Evolutionary conservation across 2,329 filamentous ascomycete species (phyloP).

Genomic region (Diaporthe sp.): DNA sequence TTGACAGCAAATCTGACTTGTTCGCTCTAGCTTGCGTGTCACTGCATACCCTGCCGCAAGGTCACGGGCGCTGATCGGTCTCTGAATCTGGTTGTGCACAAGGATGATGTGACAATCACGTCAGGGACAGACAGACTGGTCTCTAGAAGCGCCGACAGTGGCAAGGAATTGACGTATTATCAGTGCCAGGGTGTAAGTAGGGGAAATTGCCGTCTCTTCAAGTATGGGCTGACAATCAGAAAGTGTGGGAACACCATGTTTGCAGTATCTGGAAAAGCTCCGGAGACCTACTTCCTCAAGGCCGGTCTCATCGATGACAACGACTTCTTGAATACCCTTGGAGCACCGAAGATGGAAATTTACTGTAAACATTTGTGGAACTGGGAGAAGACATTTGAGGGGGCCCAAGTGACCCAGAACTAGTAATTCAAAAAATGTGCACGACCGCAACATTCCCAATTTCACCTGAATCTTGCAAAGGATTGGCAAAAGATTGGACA

Average conservation of each 20-base stretch:
- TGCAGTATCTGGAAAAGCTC: neutral
- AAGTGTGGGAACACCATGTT: constrained; percentile 34
- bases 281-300: constrained; percentile 18
- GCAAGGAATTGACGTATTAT: constrained; percentile 28
- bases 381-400: constrained; percentile 33
- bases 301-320: constrained; percentile 32
- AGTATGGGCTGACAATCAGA: neutral
- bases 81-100: constrained; percentile 29
- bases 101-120: constrained; percentile 10
- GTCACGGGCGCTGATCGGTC: constrained; percentile 32
- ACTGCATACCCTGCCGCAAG: constrained; percentile 34
- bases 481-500: neutral
- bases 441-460: neutral
- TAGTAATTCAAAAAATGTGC: neutral
- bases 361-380: constrained; percentile 27
- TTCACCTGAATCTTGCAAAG: neutral
- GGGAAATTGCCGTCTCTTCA: neutral
- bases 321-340: constrained; percentile 13
- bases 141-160: constrained; percentile 32
- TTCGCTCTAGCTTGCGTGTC: constrained; percentile 20
- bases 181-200: constrained; percentile 23
- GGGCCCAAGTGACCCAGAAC: constrained; percentile 2
- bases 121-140: constrained; percentile 27
- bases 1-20: neutral
- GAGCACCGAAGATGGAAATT: constrained; percentile 18